Evolutionary conservation across 495 filamentous ascomycete genomes (phyloP).

Genomic region (Gamarada debralockiae): DNA sequence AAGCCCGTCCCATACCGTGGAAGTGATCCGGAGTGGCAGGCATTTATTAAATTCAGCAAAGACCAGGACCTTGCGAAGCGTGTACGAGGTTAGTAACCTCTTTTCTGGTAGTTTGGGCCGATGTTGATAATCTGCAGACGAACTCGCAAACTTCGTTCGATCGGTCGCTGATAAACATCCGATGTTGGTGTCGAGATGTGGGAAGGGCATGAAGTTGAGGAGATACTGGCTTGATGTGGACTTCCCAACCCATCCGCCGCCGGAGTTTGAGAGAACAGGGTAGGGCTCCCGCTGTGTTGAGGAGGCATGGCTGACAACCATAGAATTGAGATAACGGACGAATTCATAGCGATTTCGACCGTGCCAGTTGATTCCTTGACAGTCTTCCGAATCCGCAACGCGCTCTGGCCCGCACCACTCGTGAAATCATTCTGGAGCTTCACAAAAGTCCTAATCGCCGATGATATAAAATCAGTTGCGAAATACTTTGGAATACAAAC

Average conservation of each 20-base stretch:
- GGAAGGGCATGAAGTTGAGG: slow-evolving; percentile 42
- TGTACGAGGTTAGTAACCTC: slow-evolving; percentile 14
- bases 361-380: slow-evolving; percentile 37
- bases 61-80: slow-evolving; percentile 13
- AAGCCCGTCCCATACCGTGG: slow-evolving; percentile 16
- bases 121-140: slow-evolving; percentile 33
- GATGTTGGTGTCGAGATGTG: slow-evolving; percentile 38
- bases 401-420: slow-evolving; percentile 38
- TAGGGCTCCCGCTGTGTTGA: slow-evolving; percentile 27
- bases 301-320: slow-evolving; percentile 1
- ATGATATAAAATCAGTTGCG: slow-evolving; percentile 24
- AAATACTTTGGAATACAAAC: slow-evolving; percentile 17
- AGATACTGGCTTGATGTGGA: slow-evolving; percentile 56
- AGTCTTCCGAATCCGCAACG: slow-evolving; percentile 32
- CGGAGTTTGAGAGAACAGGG: slow-evolving; percentile 57
- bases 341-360: slow-evolving; percentile 47
- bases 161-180: slow-evolving; percentile 27
- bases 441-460: slow-evolving; percentile 23
- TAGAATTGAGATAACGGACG: slow-evolving; percentile 51
- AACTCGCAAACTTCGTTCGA: slow-evolving; percentile 46
- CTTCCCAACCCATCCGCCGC: slow-evolving; percentile 56
- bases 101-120: neutral
- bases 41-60: slow-evolving; percentile 26
- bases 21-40: slow-evolving; percentile 26
- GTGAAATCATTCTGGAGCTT: slow-evolving; percentile 33